A percentile compares a stretch with the other conserved stretches of the same genome.
phyloP scores from a whole-genome alignment of 2,329 filamentous ascomycete genomes.

The Albifimbria verrucaria region DNA sequence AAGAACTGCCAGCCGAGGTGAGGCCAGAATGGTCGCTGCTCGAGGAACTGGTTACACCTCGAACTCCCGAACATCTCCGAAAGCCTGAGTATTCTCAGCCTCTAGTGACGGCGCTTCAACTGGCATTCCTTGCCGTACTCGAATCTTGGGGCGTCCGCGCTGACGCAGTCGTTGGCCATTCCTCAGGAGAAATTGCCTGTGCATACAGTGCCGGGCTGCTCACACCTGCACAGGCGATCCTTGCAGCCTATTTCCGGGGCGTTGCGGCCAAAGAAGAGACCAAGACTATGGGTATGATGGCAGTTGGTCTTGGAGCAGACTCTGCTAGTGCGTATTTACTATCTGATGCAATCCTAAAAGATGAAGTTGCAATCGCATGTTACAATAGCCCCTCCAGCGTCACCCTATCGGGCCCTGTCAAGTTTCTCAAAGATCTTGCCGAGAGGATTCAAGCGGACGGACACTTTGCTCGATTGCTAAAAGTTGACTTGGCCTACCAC shows the following conservation, averaged over 20 bases:
- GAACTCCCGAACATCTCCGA: slow-evolving; percentile 7
- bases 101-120: slow-evolving; percentile 36
- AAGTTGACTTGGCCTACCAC: slow-evolving; percentile 4
- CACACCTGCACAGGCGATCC: slow-evolving; percentile 19
- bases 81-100: slow-evolving; percentile 29
- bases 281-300: slow-evolving; percentile 21
- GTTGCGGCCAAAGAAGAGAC: neutral
- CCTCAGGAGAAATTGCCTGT: slow-evolving; percentile 33
- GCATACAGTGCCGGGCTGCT: slow-evolving; percentile 21
- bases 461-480: slow-evolving; percentile 2
- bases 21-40: slow-evolving; percentile 19
- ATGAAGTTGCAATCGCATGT: slow-evolving; percentile 22
- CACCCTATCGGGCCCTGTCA: slow-evolving; percentile 25
- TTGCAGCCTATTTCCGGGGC: slow-evolving; percentile 28
- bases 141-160: slow-evolving; percentile 21
- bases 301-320: slow-evolving; percentile 15
- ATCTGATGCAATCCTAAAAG: neutral
- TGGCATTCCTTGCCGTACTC: slow-evolving; percentile 33
- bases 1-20: neutral
- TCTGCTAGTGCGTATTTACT: neutral
- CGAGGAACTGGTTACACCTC: slow-evolving; percentile 13
- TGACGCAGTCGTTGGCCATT: slow-evolving; percentile 29
- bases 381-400: slow-evolving; percentile 26
- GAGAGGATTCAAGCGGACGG: slow-evolving; percentile 6
- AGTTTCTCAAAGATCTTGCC: slow-evolving; percentile 10